Evolutionary conservation across 257 asterid genomes (phyloP), one percentile per base, ranked within the genome.

Genomic region (Scutellaria minor): DNA sequence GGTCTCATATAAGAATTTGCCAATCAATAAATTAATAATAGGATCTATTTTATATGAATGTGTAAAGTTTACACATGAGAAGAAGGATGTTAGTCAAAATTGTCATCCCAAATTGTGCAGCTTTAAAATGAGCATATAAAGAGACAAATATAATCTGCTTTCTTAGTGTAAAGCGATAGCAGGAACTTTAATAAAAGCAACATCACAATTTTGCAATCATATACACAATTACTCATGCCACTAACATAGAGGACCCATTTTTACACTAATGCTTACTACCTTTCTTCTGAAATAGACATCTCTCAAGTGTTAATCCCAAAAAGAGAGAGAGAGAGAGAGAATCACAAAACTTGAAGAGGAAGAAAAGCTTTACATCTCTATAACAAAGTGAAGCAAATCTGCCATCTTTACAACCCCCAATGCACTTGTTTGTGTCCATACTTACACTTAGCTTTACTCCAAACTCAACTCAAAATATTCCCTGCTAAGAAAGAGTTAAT

Each of bases 321-420:
- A 20, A 4, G 44, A 7, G 68, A 27, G 42, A 37, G n/a, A 44
- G n/a, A 11, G 5, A 11, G 48, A 46, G 9, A 75, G 37, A 48
- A 18, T 12, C 60, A 44, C 79, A 73, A 78, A 76, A 79, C 83
- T 77, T 84, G 75, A 67, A 61, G 71, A 47, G 22, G 79, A 84
- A 84, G 83, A 75, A 79, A 63, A 58, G 75, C 80, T 54, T 52
- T 53, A 54, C 79, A 78, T 39, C 68, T 37, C 35, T 15, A 40
- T 27, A 47, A 55, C 64, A 55, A 80, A 76, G 77, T 73, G 77
- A 68, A 72, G 73, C 73, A 75, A 72, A 52, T 74, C 78, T 79
- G 51, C 77, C 55, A 76, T 67, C 65, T 75, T 50, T 68, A 78
- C 80, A 76, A 24, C 24, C 68, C 77, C 77, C 81, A 67, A 42